These are phyloP conservation scores for Themeda triandra DNA, from an alignment of 176 grass and related monocot species.

Conservation along the genomic window DNA sequence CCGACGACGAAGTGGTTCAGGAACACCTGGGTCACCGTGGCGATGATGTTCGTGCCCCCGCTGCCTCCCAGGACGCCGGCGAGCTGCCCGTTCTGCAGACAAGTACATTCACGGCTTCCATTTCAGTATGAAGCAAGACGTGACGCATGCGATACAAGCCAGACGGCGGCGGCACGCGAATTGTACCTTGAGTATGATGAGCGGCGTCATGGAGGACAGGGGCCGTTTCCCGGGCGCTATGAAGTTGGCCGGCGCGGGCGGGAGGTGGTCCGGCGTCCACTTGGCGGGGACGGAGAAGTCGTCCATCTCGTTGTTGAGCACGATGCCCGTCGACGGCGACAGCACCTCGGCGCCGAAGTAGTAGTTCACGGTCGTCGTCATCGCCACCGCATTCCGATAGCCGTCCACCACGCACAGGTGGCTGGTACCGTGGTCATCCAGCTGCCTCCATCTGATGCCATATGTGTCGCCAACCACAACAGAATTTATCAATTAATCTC, in stretches of 20 bases:
- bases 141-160: neutral
- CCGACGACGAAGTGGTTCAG: conserved; percentile 80
- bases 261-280: conserved; percentile 48
- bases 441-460: conserved; percentile 63
- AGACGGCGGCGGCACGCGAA: neutral
- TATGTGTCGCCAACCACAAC: neutral
- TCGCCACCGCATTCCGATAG: conserved; percentile 75
- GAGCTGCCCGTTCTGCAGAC: conserved; percentile 50
- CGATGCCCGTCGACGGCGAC: conserved; percentile 82
- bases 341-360: conserved; percentile 61
- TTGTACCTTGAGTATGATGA: conserved; percentile 63
- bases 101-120: neutral
- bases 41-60: conserved; percentile 70
- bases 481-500: neutral
- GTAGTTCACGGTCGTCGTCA: conserved; percentile 79
- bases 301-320: conserved; percentile 95
- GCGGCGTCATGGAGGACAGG: conserved; percentile 80
- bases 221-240: conserved; percentile 68
- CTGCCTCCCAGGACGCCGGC: conserved; percentile 77
- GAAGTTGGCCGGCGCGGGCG: conserved; percentile 88
- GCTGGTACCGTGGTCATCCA: conserved; percentile 73
- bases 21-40: conserved; percentile 63
- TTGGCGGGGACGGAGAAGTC: conserved; percentile 75
- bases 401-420: conserved; percentile 81
- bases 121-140: neutral